phyloP scores from a whole-genome alignment of 441 rosid genomes.

The Geranium incanum region DNA sequence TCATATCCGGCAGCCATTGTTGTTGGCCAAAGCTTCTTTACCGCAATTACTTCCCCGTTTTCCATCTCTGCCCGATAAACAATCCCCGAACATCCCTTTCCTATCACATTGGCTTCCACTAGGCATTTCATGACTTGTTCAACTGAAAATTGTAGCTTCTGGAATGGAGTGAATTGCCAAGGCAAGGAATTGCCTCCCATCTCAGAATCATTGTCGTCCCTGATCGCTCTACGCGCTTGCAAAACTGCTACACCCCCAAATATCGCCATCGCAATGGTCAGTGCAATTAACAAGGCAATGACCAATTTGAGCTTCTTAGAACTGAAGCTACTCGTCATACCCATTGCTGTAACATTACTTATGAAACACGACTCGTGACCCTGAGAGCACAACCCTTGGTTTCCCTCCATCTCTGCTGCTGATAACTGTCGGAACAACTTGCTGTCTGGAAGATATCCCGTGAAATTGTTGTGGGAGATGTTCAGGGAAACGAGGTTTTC shows the following conservation, averaged over 20 bases:
- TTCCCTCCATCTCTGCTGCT: constrained; percentile 50
- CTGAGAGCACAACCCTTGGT: constrained; percentile 60
- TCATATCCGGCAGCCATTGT: constrained; percentile 33
- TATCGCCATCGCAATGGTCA: constrained; percentile 58
- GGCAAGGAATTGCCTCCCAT: constrained; percentile 68
- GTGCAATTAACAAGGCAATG: constrained; percentile 52
- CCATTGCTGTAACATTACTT: constrained; percentile 26
- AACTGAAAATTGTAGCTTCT: constrained; percentile 78
- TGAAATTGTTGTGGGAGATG: constrained; percentile 74
- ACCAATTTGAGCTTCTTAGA: constrained; percentile 61
- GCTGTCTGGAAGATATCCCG: constrained; percentile 81
- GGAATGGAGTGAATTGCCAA: constrained; percentile 97
- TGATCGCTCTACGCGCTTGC: constrained; percentile 38
- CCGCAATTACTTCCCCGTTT: constrained; percentile 81
- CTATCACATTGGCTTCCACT: constrained; percentile 73
- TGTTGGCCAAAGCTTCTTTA: constrained; percentile 89
- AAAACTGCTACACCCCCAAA: constrained; percentile 68
- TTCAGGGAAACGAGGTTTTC: constrained; percentile 81
- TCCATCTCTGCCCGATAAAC: constrained; percentile 92
- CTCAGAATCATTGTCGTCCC: constrained; percentile 63
- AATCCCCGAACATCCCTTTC: constrained; percentile 90
- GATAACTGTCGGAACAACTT: constrained; percentile 68
- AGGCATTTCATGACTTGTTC: constrained; percentile 75
- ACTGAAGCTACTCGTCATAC: constrained; percentile 12
- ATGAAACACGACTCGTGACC: constrained; percentile 56